A percentile compares a stretch with the other conserved stretches of the same genome.
phyloP scores from a whole-genome alignment of 495 filamentous ascomycete genomes.

The Hypoxylon rickii region DNA sequence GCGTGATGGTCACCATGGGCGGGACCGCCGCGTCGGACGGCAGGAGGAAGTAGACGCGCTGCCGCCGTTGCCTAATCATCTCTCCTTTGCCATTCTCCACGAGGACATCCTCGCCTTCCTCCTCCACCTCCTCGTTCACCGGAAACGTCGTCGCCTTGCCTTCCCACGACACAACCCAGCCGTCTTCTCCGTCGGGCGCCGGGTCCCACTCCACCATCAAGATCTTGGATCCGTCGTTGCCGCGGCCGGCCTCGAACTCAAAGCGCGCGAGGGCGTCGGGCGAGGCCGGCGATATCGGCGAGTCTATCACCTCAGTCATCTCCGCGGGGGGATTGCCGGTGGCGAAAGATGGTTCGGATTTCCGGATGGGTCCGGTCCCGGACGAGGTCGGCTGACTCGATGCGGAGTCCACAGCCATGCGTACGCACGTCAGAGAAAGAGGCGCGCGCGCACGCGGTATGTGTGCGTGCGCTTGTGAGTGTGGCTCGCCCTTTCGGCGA shows the following conservation, averaged over 20 bases:
- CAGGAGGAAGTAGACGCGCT: slow-evolving; percentile 75
- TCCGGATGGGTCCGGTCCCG: slow-evolving; percentile 27
- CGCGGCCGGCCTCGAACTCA: slow-evolving; percentile 77
- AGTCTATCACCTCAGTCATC: slow-evolving; percentile 38
- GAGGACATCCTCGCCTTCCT: slow-evolving; percentile 71
- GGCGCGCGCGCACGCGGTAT: too few relatives aligned
- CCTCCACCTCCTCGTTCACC: slow-evolving; percentile 56
- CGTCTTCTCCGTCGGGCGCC: slow-evolving; percentile 47
- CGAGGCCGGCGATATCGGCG: slow-evolving; percentile 48
- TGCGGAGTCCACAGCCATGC: slow-evolving; percentile 21
- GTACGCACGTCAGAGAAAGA: too few relatives aligned
- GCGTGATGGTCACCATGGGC: slow-evolving; percentile 66
- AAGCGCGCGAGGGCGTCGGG: slow-evolving; percentile 67
- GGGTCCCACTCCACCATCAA: slow-evolving; percentile 85
- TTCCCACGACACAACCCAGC: slow-evolving; percentile 79
- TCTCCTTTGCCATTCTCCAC: slow-evolving; percentile 63
- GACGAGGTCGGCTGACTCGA: slow-evolving; percentile 20
- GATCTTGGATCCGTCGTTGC: slow-evolving; percentile 82
- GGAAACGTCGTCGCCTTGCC: slow-evolving; percentile 70
- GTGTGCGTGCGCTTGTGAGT: too few relatives aligned
- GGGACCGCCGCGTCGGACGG: slow-evolving; percentile 69
- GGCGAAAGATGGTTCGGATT: slow-evolving; percentile 13
- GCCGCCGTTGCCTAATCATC: slow-evolving; percentile 57
- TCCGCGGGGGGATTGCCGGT: slow-evolving; percentile 8
- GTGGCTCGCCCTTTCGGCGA: too few relatives aligned